These are phyloP conservation scores for Dovyalis caffra DNA, from an alignment of 345 rosid species.

Conservation along the genomic window DNA sequence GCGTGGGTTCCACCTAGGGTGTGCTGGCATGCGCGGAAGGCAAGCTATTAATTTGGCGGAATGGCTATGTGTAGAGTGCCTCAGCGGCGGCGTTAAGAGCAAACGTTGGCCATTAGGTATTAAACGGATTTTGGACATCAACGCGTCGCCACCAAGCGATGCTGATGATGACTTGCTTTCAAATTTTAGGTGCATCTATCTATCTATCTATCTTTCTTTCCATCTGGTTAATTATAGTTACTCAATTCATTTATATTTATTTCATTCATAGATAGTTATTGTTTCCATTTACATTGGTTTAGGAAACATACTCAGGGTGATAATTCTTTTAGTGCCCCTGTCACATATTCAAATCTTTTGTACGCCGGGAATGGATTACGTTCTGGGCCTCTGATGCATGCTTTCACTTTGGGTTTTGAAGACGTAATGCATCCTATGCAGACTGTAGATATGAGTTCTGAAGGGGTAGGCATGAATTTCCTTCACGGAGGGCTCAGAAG, in stretches of 20 bases:
- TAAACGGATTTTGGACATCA: slow-evolving; percentile 75
- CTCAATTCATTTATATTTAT: too few relatives aligned
- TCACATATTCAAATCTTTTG: slow-evolving; percentile 39
- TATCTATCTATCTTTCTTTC: too few relatives aligned
- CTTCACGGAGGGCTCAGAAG: slow-evolving; percentile 46
- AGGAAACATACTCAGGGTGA: slow-evolving; percentile 57
- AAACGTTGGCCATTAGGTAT: slow-evolving; percentile 84
- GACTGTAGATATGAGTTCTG: slow-evolving; percentile 34
- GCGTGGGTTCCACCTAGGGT: slow-evolving; percentile 68
- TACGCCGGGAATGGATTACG: slow-evolving; percentile 48
- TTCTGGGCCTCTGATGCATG: slow-evolving; percentile 38
- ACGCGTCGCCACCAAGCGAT: slow-evolving; percentile 92
- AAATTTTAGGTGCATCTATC: slow-evolving; percentile 27
- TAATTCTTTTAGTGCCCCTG: slow-evolving; percentile 41
- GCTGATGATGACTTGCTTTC: slow-evolving; percentile 46
- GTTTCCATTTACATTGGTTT: slow-evolving; percentile 37
- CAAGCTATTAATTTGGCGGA: slow-evolving; percentile 40
- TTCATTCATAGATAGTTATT: slow-evolving; percentile 21
- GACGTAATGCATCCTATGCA: slow-evolving; percentile 42
- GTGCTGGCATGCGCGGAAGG: slow-evolving; percentile 52
- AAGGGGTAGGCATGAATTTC: slow-evolving; percentile 47
- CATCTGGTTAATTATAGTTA: too few relatives aligned
- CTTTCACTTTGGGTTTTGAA: too few relatives aligned
- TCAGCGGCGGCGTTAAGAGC: slow-evolving; percentile 54
- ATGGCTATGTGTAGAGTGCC: slow-evolving; percentile 81